phyloP scores from a whole-genome alignment of 1,284 basidiomycete species.

The Moesziomyces sp. region DNA sequence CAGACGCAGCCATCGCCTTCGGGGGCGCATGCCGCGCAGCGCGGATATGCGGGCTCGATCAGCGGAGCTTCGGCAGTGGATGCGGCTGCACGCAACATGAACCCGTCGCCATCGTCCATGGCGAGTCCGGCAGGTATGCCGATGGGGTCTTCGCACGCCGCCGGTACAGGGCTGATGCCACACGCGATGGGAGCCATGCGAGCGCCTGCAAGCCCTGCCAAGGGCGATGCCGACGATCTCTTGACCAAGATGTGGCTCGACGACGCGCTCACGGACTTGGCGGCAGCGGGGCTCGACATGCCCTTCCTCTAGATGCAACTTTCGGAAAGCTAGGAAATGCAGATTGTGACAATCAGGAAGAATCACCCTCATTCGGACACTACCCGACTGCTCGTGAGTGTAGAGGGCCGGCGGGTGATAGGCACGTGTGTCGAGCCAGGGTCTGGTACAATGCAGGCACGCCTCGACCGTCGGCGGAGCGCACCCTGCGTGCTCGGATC shows the following conservation, averaged over 20 bases:
- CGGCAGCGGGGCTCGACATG: constrained; percentile 45
- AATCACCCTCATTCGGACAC: no score
- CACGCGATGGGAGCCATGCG: constrained; percentile 2
- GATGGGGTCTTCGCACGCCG: not conserved
- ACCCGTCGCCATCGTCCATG: constrained; percentile 13
- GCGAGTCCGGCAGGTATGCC: constrained; percentile 20
- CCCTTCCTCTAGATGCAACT: constrained; percentile 25
- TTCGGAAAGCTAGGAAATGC: no score
- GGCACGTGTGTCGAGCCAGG: no score
- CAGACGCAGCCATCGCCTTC: constrained; percentile 1
- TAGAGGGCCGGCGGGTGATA: no score
- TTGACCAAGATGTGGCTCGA: constrained; percentile 50
- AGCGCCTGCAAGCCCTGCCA: not conserved
- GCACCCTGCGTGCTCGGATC: no score
- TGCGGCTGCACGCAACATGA: not conserved
- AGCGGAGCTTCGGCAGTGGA: constrained; percentile 9
- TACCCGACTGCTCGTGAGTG: no score
- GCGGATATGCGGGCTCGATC: constrained; percentile 12
- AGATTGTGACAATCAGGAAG: no score
- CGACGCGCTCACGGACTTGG: constrained; percentile 43
- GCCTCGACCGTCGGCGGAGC: no score
- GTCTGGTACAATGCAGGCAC: no score
- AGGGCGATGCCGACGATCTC: constrained; percentile 33
- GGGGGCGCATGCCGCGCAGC: constrained; percentile 3
- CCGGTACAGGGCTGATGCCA: not conserved